These are phyloP conservation scores for Deuterostichococcus epilithicus DNA, from an alignment of 139 green algal species.

Conservation along the genomic window DNA sequence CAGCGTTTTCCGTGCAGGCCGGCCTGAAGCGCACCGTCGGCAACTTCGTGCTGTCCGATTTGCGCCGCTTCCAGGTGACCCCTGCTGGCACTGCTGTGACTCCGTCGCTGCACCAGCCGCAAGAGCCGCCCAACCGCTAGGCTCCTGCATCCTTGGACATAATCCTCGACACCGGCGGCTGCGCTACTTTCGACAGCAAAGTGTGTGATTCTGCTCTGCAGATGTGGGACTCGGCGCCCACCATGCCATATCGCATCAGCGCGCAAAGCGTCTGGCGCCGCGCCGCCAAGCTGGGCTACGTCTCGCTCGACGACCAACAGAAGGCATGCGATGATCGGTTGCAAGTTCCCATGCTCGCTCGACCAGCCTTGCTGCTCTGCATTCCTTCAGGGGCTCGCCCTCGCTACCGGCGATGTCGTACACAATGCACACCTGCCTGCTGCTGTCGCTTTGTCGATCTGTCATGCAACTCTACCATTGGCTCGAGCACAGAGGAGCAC, in stretches of 20 bases:
- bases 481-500: too few species aligned
- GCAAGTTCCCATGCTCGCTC: too few species aligned
- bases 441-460: background rate
- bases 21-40: slow-evolving; percentile 1
- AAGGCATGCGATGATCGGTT: too few species aligned
- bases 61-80: background rate
- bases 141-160: background rate
- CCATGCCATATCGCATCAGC: slow-evolving; percentile 2
- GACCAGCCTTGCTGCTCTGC: background rate
- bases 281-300: slow-evolving; percentile 3
- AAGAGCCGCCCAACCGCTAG: too few species aligned
- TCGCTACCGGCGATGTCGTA: too few species aligned
- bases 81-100: background rate
- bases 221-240: slow-evolving; percentile 8
- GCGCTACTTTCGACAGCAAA: background rate
- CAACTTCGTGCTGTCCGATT: slow-evolving; percentile 13
- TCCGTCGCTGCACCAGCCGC: background rate
- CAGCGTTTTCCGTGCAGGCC: background rate
- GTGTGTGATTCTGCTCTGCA: background rate
- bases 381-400: background rate
- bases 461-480: too few species aligned
- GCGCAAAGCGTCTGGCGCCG: slow-evolving; percentile 3
- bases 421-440: too few species aligned
- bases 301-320: background rate
- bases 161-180: background rate